Conservation (phyloP, 768 basidiomycete species). For the Suillus alpinus region DNA sequence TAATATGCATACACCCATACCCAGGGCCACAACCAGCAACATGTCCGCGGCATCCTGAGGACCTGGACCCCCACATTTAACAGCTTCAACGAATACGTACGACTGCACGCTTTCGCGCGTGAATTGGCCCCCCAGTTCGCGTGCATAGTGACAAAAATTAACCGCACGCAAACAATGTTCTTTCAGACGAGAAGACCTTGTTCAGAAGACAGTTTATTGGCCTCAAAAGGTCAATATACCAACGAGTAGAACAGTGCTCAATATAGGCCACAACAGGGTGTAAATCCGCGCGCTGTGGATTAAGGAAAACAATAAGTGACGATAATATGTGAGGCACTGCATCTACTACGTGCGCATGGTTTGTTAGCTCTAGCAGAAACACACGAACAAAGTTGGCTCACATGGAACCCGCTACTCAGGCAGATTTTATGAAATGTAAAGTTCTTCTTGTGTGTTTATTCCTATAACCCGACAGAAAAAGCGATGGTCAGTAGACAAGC, state of each 20-base stretch:
- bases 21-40: background rate
- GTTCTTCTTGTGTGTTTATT: constrained; percentile 60
- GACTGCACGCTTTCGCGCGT: background rate
- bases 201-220: background rate
- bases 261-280: background rate
- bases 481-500: background rate
- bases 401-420: constrained; percentile 9
- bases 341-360: constrained; percentile 19
- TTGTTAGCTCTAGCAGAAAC: background rate
- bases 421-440: constrained; percentile 46
- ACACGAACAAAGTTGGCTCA: constrained; percentile 1
- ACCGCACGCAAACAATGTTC: background rate
- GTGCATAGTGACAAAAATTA: background rate
- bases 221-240: background rate
- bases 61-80: background rate
- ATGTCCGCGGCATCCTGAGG: background rate
- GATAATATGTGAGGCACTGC: constrained; percentile 17
- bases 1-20: background rate
- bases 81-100: background rate
- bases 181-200: background rate
- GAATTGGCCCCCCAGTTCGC: background rate
- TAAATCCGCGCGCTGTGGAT: constrained; percentile 14
- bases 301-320: constrained; percentile 19
- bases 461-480: constrained; percentile 34
- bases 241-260: constrained; percentile 1